A percentile compares a stretch with the other conserved stretches of the same genome.
phyloP scores from a whole-genome alignment of 2,329 filamentous ascomycete genomes.

The Talaromyces sp. region DNA sequence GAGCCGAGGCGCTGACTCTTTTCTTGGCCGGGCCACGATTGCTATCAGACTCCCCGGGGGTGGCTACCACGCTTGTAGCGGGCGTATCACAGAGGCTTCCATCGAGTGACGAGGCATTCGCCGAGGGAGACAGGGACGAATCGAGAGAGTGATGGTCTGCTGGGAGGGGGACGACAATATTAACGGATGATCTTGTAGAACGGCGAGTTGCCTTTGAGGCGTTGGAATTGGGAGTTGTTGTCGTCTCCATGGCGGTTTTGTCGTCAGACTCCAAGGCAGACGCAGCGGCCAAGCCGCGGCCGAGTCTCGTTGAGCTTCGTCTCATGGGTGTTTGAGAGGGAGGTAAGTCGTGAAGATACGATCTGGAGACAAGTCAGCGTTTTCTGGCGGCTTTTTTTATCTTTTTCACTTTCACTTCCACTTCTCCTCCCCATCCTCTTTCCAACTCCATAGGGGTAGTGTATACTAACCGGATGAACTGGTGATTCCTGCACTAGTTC shows the following conservation, averaged over 20 bases:
- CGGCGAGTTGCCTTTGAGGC: constrained; percentile 2
- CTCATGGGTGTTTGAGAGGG: constrained; percentile 9
- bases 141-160: constrained; percentile 20
- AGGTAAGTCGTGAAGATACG: neutral
- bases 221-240: neutral
- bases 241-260: constrained; percentile 1
- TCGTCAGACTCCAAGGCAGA: constrained; percentile 16
- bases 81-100: constrained; percentile 56
- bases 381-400: neutral
- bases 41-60: constrained; percentile 45
- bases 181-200: constrained; percentile 12
- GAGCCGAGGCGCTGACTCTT: constrained; percentile 41
- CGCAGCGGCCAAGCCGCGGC: constrained; percentile 12
- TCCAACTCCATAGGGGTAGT: neutral
- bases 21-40: constrained; percentile 18
- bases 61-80: constrained; percentile 55
- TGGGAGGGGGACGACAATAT: constrained; percentile 28
- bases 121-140: constrained; percentile 36
- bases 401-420: neutral
- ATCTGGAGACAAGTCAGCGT: neutral
- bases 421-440: neutral
- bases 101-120: constrained; percentile 36
- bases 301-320: constrained; percentile 22
- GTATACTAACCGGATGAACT: neutral
- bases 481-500: neutral